Conservation (phyloP, 148 eudicot genomes). For the Cornus florida region DNA sequence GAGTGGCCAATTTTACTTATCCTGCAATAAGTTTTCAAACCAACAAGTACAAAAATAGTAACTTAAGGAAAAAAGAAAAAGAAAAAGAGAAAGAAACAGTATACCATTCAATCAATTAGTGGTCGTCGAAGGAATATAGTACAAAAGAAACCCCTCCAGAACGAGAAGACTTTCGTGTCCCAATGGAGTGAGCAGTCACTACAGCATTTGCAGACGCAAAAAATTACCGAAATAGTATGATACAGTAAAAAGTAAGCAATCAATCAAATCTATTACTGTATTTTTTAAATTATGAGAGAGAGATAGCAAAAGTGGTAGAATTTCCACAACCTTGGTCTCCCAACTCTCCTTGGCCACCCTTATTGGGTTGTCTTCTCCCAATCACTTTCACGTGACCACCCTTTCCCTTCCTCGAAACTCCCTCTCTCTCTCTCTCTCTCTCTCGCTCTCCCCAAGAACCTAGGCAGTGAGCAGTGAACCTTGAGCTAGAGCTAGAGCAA, state of each 20-base stretch:
- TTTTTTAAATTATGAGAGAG: not conserved
- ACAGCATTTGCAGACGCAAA: not conserved
- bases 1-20: too few species aligned
- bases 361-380: conserved; percentile 22
- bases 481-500: conserved; percentile 8
- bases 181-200: not conserved
- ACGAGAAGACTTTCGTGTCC: not conserved
- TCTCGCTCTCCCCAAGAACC: conserved; percentile 7
- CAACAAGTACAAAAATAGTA: too few species aligned
- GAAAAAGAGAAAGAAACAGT: too few species aligned
- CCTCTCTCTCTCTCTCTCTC: conserved; percentile 25
- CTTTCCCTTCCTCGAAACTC: conserved; percentile 2
- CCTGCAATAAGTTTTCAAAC: too few species aligned
- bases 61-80: too few species aligned
- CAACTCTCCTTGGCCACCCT: not conserved
- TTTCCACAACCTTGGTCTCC: conserved; percentile 7
- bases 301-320: not conserved
- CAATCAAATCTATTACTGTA: conserved; percentile 1
- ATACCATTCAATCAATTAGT: too few species aligned
- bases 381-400: not conserved
- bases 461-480: not conserved
- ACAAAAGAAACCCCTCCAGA: not conserved
- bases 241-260: not conserved
- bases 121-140: too few species aligned
- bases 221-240: not conserved